These are phyloP conservation scores for Sphagnurus paluster DNA, from an alignment of 1,284 basidiomycete genomes.

Conservation along the genomic window DNA sequence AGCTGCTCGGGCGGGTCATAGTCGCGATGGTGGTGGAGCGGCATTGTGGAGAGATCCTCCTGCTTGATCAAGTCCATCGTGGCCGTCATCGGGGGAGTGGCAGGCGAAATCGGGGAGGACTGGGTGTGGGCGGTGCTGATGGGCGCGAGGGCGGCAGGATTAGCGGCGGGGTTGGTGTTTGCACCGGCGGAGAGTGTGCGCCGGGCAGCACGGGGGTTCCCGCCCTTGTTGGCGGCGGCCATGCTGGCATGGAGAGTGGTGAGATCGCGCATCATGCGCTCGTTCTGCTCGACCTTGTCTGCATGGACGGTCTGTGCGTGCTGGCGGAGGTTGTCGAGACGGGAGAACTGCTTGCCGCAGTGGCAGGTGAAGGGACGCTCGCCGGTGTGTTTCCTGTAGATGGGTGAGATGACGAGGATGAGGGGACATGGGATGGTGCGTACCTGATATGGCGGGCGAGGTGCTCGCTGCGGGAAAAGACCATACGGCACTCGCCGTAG, in stretches of 20 bases:
- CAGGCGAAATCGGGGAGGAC: background rate
- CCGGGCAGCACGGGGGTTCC: constrained; percentile 44
- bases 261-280: constrained; percentile 89
- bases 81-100: too few relatives aligned
- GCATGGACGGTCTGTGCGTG: constrained; percentile 96
- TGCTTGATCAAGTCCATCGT: constrained; percentile 17
- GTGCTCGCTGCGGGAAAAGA: constrained; percentile 94
- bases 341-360: constrained; percentile 93
- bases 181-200: constrained; percentile 14
- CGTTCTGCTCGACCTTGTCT: constrained; percentile 86
- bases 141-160: constrained; percentile 9
- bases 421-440: constrained; percentile 25
- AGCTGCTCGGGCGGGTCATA: constrained; percentile 17
- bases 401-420: background rate
- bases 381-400: constrained; percentile 89
- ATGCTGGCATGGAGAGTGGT: constrained; percentile 85
- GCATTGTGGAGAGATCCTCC: constrained; percentile 14
- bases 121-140: background rate
- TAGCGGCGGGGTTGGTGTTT: background rate
- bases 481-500: constrained; percentile 95
- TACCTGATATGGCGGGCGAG: constrained; percentile 93
- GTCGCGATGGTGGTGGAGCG: constrained; percentile 13
- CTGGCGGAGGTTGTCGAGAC: constrained; percentile 94
- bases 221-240: constrained; percentile 67
- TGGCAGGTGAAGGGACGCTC: constrained; percentile 95